Evolutionary conservation across 2,329 filamentous ascomycete species (phyloP).

Genomic region (Ceratocystis destructans): DNA sequence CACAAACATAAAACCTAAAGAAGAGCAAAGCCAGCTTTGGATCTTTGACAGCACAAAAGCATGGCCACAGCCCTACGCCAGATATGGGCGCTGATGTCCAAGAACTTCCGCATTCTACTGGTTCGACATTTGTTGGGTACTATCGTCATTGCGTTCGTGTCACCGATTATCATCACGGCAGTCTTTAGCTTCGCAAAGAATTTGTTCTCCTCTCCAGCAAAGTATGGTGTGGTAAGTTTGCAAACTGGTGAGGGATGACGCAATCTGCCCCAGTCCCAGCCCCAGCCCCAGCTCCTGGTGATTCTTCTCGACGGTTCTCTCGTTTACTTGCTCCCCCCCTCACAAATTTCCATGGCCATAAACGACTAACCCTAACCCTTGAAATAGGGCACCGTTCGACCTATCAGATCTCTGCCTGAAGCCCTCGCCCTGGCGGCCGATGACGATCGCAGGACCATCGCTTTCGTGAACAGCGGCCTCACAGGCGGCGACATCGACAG

Average conservation of each 20-base stretch:
- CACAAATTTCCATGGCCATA: not conserved
- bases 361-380: constrained; percentile 5
- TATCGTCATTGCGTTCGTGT: constrained; percentile 42
- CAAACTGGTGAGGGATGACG: not conserved
- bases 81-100: constrained; percentile 46
- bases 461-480: constrained; percentile 64
- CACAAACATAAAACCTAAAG: too few relatives aligned
- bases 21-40: too few relatives aligned
- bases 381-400: constrained; percentile 35
- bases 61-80: constrained; percentile 28
- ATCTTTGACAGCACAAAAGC: not conserved
- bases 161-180: constrained; percentile 44
- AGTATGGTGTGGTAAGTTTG: constrained; percentile 47
- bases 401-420: constrained; percentile 50
- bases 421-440: constrained; percentile 45
- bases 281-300: too few relatives aligned
- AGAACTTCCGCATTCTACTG: constrained; percentile 47
- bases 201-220: constrained; percentile 64
- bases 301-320: not conserved
- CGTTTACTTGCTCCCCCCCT: not conserved
- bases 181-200: constrained; percentile 63
- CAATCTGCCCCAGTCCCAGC: too few relatives aligned
- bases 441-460: constrained; percentile 51
- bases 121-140: constrained; percentile 40
- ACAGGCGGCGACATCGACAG: constrained; percentile 55